Evolutionary conservation across 2,329 filamentous ascomycete genomes (phyloP).

Genomic region (Paecilomyces dactylethromorphus): DNA sequence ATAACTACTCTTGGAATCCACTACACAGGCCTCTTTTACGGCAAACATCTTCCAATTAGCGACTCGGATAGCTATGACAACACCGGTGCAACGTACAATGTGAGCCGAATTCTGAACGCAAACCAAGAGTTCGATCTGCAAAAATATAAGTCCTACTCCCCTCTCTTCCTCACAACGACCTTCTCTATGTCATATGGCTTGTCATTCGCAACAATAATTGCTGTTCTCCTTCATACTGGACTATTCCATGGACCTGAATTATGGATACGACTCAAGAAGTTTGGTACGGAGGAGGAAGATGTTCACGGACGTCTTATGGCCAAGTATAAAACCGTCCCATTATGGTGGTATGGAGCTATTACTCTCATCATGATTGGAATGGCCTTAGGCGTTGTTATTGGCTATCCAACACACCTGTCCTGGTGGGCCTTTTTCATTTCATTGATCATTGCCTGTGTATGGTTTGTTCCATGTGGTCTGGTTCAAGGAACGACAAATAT

Average conservation of each 20-base stretch:
- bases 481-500: constrained; percentile 65
- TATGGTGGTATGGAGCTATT: constrained; percentile 52
- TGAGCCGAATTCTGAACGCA: constrained; percentile 54
- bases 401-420: constrained; percentile 59
- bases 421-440: constrained; percentile 70
- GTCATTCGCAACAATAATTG: constrained; percentile 64
- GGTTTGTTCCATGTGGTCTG: constrained; percentile 56
- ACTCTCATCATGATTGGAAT: constrained; percentile 46
- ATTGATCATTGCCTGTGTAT: constrained; percentile 57
- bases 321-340: constrained; percentile 49
- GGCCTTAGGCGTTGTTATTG: constrained; percentile 39
- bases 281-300: constrained; percentile 49
- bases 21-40: constrained; percentile 61
- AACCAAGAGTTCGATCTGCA: constrained; percentile 57
- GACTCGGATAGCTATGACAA: constrained; percentile 68
- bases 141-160: constrained; percentile 62
- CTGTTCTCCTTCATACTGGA: constrained; percentile 61
- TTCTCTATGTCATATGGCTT: constrained; percentile 65
- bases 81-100: constrained; percentile 58
- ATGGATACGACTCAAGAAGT: constrained; percentile 55
- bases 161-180: constrained; percentile 57
- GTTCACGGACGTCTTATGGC: constrained; percentile 51
- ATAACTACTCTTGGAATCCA: constrained; percentile 55
- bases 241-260: constrained; percentile 63
- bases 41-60: constrained; percentile 60